Base-by-base conservation (phyloP, 2,329 filamentous ascomycete genomes). In the Venturia carpophila region DNA sequence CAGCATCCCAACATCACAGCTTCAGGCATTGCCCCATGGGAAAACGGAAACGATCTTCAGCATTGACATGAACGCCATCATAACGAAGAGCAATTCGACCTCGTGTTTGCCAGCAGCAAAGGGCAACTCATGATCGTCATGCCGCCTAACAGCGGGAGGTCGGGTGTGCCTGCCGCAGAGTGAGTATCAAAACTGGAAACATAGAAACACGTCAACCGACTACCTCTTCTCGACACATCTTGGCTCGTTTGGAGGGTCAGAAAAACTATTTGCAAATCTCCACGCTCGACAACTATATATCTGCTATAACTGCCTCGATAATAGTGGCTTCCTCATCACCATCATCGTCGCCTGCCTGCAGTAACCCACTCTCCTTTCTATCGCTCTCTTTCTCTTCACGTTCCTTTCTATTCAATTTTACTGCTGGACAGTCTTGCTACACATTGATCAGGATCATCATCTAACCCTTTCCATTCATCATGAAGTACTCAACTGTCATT, bases 101-200 rank as follows among this genome's bases (percentile, higher is more conserved):
- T 52, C 43, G 62, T 34, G 1, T 63, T 10, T 42, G 4, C 34
- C 19, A 30, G 42, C 47, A 39, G n/a, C 43, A 47, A 52, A 63
- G 39, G 5, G 24, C 21, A 47, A 3, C 21, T 24, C n/a, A 37
- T 37, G 37, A 13, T 19, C 24, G 15, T 47, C 42, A 11, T 27
- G 11, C 5, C 13, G 62, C 24, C 43, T 63, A 2, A 27, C 30
- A 47, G 62, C 62, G 62, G 62, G 62, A 34, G 19, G n/a, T 34
- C 30, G 19, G 21, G 39, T 17, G 47, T 63, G 62, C 42, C 62
- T 52, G 62, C 41, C 39, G 37, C 62, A 55, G 24, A 47, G 19
- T n/a, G 43, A 63, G 62, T 63, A 34, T 63, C 62, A 63, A 52
- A 39, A 63, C n/a, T 27, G 52, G 62, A 63, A 63, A 63, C 62